Evolutionary conservation across 352 stramenopile genomes (phyloP).

Genomic region (Pseudoperonospora humuli): DNA sequence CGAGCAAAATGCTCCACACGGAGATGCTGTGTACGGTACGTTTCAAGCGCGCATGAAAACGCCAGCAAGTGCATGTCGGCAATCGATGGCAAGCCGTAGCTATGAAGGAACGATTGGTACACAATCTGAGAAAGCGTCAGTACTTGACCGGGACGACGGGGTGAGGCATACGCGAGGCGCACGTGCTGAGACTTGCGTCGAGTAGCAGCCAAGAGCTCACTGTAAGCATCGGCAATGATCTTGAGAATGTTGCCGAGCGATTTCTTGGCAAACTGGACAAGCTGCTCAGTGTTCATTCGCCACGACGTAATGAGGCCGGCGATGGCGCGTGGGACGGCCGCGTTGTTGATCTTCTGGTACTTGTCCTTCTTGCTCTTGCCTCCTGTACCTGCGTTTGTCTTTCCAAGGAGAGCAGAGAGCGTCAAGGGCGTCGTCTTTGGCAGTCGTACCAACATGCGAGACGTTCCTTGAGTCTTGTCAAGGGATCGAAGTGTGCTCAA

Average conservation of each 20-base stretch:
- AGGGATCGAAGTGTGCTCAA: too few species aligned
- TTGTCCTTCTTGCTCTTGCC: slow-evolving; percentile 41
- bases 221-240: slow-evolving; percentile 66
- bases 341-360: slow-evolving; percentile 70
- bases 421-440: slow-evolving; percentile 34
- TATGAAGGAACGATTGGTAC: slow-evolving; percentile 78
- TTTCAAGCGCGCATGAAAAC: slow-evolving; percentile 61
- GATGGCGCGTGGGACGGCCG: slow-evolving; percentile 50
- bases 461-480: too few species aligned
- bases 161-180: too few species aligned
- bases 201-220: slow-evolving; percentile 56
- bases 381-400: slow-evolving; percentile 1
- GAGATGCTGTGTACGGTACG: slow-evolving; percentile 53
- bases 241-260: slow-evolving; percentile 52
- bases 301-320: slow-evolving; percentile 68
- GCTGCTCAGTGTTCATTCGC: slow-evolving; percentile 77
- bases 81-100: too few species aligned
- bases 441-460: background rate
- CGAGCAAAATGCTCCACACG: slow-evolving; percentile 69
- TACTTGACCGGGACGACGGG: too few species aligned
- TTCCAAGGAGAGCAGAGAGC: slow-evolving; percentile 41
- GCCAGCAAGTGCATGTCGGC: slow-evolving; percentile 75
- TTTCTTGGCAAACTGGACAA: slow-evolving; percentile 73
- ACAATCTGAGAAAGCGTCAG: slow-evolving; percentile 67
- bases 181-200: slow-evolving; percentile 42